Evolutionary conservation across 1,139 yeast species (phyloP), one percentile per base, ranked within the genome.

Genomic region (Yamadazyma buinensis): DNA sequence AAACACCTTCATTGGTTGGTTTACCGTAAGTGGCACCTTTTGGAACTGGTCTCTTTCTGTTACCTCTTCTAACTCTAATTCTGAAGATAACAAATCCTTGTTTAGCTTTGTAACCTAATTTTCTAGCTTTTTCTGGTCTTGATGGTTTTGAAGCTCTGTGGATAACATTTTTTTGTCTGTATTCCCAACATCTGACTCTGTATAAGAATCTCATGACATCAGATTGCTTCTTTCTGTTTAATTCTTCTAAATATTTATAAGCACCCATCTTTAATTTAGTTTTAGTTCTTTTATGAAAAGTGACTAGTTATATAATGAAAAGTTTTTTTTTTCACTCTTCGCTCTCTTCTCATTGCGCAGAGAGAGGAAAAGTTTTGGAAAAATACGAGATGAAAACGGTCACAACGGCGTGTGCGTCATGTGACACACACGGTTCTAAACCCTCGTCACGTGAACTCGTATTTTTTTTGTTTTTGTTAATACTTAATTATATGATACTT

Each of bases 21-120:
- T 92, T 92, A 86, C 98, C 98, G 84, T 90, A 90, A 69, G 97
- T 92, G 63, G 97, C 97, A 85, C 98, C 98, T 92, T 92, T 92
- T 78, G 95, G 90, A 64, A 84, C 97, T 63, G 97, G 97, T 80
- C 96, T 87, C 96, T 92, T 92, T 84, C 98, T 90, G 80, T 94
- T 92, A 80, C 98, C 98, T 79, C 98, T 87, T 81, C 97, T 88
- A 62, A 92, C 98, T 77, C 98, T 88, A 72, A 90, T 76, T 76
- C 98, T 85, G 95, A 76, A 92, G 80, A 92, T 80, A 55, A 86
- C 97, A 69, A 86, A 92, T 59, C 98, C 98, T 80, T 92, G 98
- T 84, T 92, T 92, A 75, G 98, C 98, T 84, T 92, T 92, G 97
- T 92, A 92, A 57, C 98, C 98, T 66, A 92, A 83, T 76, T 95